Conservation (phyloP, 2,329 filamentous ascomycete species). For the Gaeumannomyces tritici region DNA sequence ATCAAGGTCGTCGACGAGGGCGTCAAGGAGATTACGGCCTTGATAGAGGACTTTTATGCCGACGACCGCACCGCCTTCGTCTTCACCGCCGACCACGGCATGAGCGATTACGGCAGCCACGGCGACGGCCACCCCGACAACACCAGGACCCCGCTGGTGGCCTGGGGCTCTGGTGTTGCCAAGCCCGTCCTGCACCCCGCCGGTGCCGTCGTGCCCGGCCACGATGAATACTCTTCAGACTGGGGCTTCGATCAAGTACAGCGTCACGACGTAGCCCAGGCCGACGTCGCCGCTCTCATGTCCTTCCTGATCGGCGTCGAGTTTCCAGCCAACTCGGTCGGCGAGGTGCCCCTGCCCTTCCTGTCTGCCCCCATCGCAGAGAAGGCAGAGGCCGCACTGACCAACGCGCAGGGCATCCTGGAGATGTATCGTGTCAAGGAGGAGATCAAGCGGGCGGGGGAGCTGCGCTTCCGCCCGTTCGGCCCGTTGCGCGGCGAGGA, state of each 20-base stretch:
- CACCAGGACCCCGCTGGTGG: conserved; percentile 84
- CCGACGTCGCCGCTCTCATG: conserved; percentile 93
- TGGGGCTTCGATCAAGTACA: conserved; percentile 76
- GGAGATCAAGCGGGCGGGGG: conserved; percentile 63
- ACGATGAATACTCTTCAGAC: conserved; percentile 84
- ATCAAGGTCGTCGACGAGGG: conserved; percentile 90
- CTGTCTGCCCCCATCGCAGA: conserved; percentile 61
- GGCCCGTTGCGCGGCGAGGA: conserved; percentile 51
- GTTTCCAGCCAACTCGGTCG: conserved; percentile 94
- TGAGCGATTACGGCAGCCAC: conserved; percentile 99
- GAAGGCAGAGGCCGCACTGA: conserved; percentile 76
- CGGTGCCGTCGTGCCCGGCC: conserved; percentile 55
- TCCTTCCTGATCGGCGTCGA: conserved; percentile 79
- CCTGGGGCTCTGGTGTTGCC: conserved; percentile 87
- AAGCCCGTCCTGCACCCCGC: conserved; percentile 52
- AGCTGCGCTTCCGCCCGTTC: conserved; percentile 72
- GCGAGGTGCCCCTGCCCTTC: conserved; percentile 79
- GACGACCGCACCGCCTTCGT: conserved; percentile 85
- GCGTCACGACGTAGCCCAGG: conserved; percentile 86
- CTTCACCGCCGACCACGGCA: conserved; percentile 96
- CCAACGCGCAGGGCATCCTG: conserved; percentile 77
- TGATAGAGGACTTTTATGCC: conserved; percentile 79
- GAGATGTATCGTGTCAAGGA: conserved; percentile 98
- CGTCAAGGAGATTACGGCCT: conserved; percentile 69
- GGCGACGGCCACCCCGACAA: conserved; percentile 97